Percentiles rank a stretch among this genome's conserved stretches.
phyloP scores from a whole-genome alignment of 176 grass and related monocot genomes.

The Rhynchospora pubera region DNA sequence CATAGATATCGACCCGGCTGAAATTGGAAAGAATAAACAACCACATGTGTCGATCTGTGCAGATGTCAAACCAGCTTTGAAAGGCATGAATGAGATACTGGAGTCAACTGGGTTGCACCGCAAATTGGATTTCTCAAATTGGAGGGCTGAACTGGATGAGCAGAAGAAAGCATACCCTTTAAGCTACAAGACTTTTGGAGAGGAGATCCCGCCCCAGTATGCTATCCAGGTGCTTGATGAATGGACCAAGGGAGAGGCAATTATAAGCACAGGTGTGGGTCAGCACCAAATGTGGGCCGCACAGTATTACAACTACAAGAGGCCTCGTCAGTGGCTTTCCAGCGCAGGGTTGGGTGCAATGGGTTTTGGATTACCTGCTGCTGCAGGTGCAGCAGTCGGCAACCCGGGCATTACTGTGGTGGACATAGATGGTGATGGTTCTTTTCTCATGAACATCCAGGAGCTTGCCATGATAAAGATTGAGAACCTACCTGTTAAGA shows the following conservation, averaged over 20 bases:
- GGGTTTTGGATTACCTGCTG: constrained; percentile 91
- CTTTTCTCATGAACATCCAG: constrained; percentile 94
- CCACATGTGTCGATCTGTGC: constrained; percentile 90
- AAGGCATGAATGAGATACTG: constrained; percentile 62
- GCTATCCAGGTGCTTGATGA: constrained; percentile 90
- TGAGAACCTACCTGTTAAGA: constrained; percentile 77
- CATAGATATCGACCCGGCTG: constrained; percentile 95
- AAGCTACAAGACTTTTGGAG: constrained; percentile 60
- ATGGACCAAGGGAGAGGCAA: constrained; percentile 62
- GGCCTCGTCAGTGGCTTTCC: constrained; percentile 66
- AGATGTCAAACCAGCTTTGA: constrained; percentile 60
- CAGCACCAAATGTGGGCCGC: constrained; percentile 99
- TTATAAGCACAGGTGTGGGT: constrained; percentile 78
- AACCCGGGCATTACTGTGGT: constrained; percentile 75
- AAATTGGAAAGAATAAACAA: constrained; percentile 99
- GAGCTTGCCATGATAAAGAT: constrained; percentile 77
- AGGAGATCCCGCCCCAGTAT: constrained; percentile 63
- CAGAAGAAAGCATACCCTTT: constrained; percentile 72
- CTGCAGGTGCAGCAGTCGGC: constrained; percentile 73
- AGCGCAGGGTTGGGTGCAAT: constrained; percentile 72
- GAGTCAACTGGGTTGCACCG: constrained; percentile 26
- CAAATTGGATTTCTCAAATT: constrained; percentile 41
- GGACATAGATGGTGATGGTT: constrained; percentile 89
- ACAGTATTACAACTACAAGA: constrained; percentile 74
- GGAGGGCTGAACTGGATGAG: constrained; percentile 62